Evolutionary conservation across 1,284 basidiomycete species (phyloP), one percentile per base, ranked within the genome.

Genomic region (Cutaneotrichosporon sp.): DNA sequence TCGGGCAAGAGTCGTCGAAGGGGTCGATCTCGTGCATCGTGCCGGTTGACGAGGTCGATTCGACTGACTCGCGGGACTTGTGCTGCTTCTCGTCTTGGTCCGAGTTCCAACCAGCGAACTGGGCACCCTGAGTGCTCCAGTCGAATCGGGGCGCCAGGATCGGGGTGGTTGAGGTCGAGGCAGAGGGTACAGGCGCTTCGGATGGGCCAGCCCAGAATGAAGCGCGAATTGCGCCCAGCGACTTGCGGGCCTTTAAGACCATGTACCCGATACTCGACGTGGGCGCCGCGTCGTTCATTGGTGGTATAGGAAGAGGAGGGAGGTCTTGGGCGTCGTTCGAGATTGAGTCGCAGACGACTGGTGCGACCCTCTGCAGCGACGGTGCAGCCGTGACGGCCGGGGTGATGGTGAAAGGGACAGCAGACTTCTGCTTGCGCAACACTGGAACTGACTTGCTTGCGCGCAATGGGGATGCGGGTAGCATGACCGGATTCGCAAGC

Each of bases 341-440:
- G 16, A 68, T 58, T 2, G 80, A 79, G 61, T 81, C 79, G 67
- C 80, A 81, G 6, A 80, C 65, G 11, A 81, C 70, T 0, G 77
- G 73, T 0, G 73, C 69, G 7, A 52, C 26, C 2, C 34, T 50
- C 13, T 71, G 66, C 7, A 78, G 56, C 0, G 73, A 67, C 4
- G 78, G 78, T 2, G 75, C 67, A 4, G 76, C 78, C 5, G 71
- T 69, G 14, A 64, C 55, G 0, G 72, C 69, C 1, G 72, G 65
- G 0, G 73, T 70, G 26, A 76, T 71, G 31, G 63, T 53, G 26
- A 75, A 46, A 56, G 21, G 72, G 63, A 46, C 61, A 52, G 53
- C 49, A 10, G 58, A 58, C 34, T 34, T 42, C 13, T 13, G 5
- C 26, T 36, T 21, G 32, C 64, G 51, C 30, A 69, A 51, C 13